Evolutionary conservation across 768 basidiomycete species (phyloP).

Genomic region (Epithele typhae): DNA sequence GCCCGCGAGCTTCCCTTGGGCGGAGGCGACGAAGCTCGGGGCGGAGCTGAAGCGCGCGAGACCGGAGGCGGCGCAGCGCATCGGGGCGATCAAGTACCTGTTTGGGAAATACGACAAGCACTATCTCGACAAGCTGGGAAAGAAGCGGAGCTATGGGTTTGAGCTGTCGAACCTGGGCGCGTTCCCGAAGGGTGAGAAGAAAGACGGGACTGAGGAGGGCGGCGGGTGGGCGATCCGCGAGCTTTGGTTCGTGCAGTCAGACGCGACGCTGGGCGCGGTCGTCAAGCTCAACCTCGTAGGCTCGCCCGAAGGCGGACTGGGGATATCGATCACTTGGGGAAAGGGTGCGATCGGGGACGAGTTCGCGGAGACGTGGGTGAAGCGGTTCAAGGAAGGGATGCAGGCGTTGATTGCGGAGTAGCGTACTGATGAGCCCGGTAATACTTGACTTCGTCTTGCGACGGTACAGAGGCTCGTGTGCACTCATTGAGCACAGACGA

Average conservation of each 20-base stretch:
- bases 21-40: constrained; percentile 25
- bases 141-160: constrained; percentile 29
- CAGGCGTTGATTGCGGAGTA: too few relatives aligned
- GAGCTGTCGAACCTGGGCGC: constrained; percentile 38
- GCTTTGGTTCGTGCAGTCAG: constrained; percentile 14
- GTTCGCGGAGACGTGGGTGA: constrained; percentile 18
- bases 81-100: constrained; percentile 33
- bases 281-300: constrained; percentile 20
- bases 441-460: too few relatives aligned
- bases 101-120: constrained; percentile 28
- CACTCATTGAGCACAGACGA: too few relatives aligned
- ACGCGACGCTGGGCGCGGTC: constrained; percentile 9
- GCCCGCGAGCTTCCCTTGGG: constrained; percentile 24
- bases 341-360: constrained; percentile 16
- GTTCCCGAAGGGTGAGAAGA: constrained; percentile 14
- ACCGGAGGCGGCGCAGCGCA: constrained; percentile 15
- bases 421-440: too few relatives aligned
- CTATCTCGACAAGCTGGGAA: constrained; percentile 27
- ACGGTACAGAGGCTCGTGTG: too few relatives aligned
- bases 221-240: constrained; percentile 16
- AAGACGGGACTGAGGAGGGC: not conserved
- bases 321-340: constrained; percentile 16
- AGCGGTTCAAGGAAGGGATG: constrained; percentile 1
- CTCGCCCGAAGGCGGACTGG: constrained; percentile 12
- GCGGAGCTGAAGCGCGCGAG: constrained; percentile 22